Conservation (phyloP, 495 filamentous ascomycete genomes). For the Penicillium coffeae region DNA sequence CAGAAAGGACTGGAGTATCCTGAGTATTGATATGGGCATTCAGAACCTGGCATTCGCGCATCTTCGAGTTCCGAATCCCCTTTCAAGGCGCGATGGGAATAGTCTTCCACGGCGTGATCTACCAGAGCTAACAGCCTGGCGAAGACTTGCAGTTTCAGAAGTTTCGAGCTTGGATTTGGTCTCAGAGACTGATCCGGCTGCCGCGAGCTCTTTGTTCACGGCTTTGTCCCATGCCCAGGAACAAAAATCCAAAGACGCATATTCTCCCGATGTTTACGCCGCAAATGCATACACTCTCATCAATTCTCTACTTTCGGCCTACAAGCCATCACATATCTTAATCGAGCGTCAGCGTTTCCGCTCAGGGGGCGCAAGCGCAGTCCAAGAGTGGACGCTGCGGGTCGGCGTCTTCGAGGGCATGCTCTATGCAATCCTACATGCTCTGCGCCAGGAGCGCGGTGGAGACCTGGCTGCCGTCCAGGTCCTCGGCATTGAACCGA, state of each 20-base stretch:
- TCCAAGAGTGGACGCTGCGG: conserved; percentile 86
- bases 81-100: neutral
- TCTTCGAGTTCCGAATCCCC: conserved; percentile 21
- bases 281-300: conserved; percentile 60
- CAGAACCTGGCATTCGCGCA: conserved; percentile 70
- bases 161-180: conserved; percentile 11
- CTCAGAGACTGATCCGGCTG: neutral
- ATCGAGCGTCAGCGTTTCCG: conserved; percentile 92
- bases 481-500: conserved; percentile 40
- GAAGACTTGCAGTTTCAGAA: conserved; percentile 28
- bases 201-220: neutral
- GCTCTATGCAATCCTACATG: conserved; percentile 71
- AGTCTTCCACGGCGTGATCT: neutral
- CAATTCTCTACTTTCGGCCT: conserved; percentile 40
- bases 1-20: conserved; percentile 40
- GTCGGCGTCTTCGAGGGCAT: conserved; percentile 90
- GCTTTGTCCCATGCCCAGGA: conserved; percentile 5
- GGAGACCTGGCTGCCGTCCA: conserved; percentile 13
- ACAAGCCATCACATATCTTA: conserved; percentile 66
- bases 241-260: neutral
- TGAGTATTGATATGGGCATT: conserved; percentile 88
- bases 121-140: conserved; percentile 34
- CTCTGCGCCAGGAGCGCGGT: conserved; percentile 43
- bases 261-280: conserved; percentile 51
- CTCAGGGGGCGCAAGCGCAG: conserved; percentile 54